Percentiles rank a stretch among this genome's conserved stretches.
Evolutionary conservation across 305 asterid species (phyloP).

Genomic region (Nicotiana rustica): DNA sequence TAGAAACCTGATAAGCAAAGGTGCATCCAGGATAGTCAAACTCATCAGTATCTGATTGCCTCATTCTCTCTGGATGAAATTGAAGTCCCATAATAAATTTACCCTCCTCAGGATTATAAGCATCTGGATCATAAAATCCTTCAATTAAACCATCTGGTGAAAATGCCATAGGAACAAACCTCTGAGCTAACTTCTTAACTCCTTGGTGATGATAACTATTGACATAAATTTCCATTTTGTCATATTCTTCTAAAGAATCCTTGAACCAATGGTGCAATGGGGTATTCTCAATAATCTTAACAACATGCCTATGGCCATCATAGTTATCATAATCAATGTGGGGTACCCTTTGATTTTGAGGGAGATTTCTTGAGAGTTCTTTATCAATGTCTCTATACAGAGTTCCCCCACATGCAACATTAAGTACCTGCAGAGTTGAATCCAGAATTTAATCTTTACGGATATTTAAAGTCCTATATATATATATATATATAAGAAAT

Average conservation of each 20-base stretch:
- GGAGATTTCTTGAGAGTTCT: slow-evolving; percentile 36
- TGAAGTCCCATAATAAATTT: slow-evolving; percentile 49
- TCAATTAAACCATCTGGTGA: slow-evolving; percentile 45
- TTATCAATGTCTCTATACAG: slow-evolving; percentile 42
- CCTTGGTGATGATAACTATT: slow-evolving; percentile 52
- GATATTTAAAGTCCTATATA: too few species aligned
- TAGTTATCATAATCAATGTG: slow-evolving; percentile 45
- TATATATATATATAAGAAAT: too few species aligned
- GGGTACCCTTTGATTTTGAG: slow-evolving; percentile 21
- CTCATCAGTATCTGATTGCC: slow-evolving; percentile 39
- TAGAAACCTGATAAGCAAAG: slow-evolving; percentile 45
- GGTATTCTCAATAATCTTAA: slow-evolving; percentile 41
- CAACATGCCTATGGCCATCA: slow-evolving; percentile 43
- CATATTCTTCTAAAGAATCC: slow-evolving; percentile 37
- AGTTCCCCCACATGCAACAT: slow-evolving; percentile 48
- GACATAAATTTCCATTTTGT: slow-evolving; percentile 38
- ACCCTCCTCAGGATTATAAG: slow-evolving; percentile 49
- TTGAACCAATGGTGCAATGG: slow-evolving; percentile 46
- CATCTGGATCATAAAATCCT: slow-evolving; percentile 50
- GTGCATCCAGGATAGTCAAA: slow-evolving; percentile 48
- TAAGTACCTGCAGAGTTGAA: neutral
- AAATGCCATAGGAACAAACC: slow-evolving; percentile 48
- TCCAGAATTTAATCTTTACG: neutral
- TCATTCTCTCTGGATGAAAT: slow-evolving; percentile 49
- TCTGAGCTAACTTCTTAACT: slow-evolving; percentile 43